Percentiles rank a stretch among this genome's conserved stretches.
phyloP scores from a whole-genome alignment of 257 asterid genomes.

The Phtheirospermum japonicum region DNA sequence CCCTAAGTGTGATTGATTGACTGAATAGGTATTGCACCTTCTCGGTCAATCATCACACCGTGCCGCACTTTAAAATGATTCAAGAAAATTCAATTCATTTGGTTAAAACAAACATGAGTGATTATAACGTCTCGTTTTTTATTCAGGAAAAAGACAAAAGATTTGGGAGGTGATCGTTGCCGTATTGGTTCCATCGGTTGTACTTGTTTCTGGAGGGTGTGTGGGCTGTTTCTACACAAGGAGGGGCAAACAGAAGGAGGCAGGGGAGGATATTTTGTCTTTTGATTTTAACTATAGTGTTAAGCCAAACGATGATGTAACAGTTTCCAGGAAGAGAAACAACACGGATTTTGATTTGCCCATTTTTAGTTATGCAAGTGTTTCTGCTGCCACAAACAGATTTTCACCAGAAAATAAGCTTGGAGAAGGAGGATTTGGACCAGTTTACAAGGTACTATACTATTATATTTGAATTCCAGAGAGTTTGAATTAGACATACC shows the following conservation, averaged over 20 bases:
- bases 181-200: slow-evolving; percentile 34
- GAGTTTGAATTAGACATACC: too few relatives aligned
- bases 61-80: too few relatives aligned
- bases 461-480: too few relatives aligned
- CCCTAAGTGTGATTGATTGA: too few relatives aligned
- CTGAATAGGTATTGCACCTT: too few relatives aligned
- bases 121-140: background rate
- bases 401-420: slow-evolving; percentile 43
- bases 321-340: slow-evolving; percentile 16
- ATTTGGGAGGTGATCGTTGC: slow-evolving; percentile 29
- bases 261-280: slow-evolving; percentile 38
- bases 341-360: slow-evolving; percentile 36
- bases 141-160: slow-evolving; percentile 31
- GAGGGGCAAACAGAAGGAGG: slow-evolving; percentile 28
- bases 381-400: slow-evolving; percentile 41
- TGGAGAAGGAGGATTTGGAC: slow-evolving; percentile 66
- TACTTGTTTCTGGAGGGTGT: slow-evolving; percentile 32
- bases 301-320: slow-evolving; percentile 18
- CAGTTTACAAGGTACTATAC: slow-evolving; percentile 54
- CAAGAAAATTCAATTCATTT: too few relatives aligned
- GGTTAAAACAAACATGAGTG: background rate
- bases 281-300: slow-evolving; percentile 31
- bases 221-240: slow-evolving; percentile 33
- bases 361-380: slow-evolving; percentile 44
- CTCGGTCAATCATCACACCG: too few relatives aligned